Evolutionary conservation across 805 yeast species (phyloP), one percentile per base, ranked within the genome.

Genomic region (Spathaspora gorwiae): DNA sequence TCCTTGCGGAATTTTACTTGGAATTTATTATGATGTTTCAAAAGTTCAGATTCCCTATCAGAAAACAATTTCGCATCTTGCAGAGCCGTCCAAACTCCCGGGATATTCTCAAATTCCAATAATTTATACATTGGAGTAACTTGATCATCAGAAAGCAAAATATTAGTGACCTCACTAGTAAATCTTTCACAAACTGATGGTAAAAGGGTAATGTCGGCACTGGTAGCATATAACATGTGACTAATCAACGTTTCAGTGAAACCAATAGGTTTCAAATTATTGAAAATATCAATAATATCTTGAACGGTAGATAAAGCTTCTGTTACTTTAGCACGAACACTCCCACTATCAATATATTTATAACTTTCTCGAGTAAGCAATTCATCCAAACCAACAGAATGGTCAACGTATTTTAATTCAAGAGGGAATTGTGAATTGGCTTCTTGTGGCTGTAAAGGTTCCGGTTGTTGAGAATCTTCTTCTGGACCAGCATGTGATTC

Each of bases 161-260:
- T n/a, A n/a, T n/a, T n/a, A n/a, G n/a, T n/a, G n/a, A n/a, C n/a
- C n/a, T n/a, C n/a, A n/a, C n/a, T n/a, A n/a, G n/a, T n/a, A n/a
- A n/a, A n/a, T n/a, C n/a, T n/a, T n/a, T n/a, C n/a, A n/a, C n/a
- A n/a, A n/a, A n/a, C n/a, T n/a, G n/a, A n/a, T n/a, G n/a, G n/a
- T n/a, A n/a, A n/a, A n/a, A n/a, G n/a, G n/a, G n/a, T n/a, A n/a
- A n/a, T n/a, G n/a, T n/a, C 56, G 26, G 50, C 54, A 42, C 43
- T 47, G 1, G 59, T 44, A 14, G 52, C 37, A 48, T 54, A 48
- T 5, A 56, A 43, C 7, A 55, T 37, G 39, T 54, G 57, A 37
- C 54, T 47, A 12, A 55, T 52, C 29, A 56, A 54, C 15, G 40
- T 35, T 13, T 54, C 54, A 13, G 49, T 57, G 30, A 57, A 54